Base-by-base conservation (phyloP, 495 filamentous ascomycete species). In the Stereocaulon alpinum region DNA sequence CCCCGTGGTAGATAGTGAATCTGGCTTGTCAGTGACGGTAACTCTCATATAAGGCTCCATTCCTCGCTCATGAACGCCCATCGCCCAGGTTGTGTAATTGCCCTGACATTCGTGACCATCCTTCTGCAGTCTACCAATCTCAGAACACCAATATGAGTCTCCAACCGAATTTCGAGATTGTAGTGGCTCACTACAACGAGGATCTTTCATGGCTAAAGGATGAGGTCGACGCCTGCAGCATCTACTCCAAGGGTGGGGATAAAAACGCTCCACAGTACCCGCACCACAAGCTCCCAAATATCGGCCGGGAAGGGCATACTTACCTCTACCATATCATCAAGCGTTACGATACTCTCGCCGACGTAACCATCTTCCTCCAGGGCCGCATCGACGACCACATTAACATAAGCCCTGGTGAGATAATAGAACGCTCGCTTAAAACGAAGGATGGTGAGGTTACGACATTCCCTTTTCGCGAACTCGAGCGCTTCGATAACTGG, bases 331-430 rank as follows among this genome's bases (percentile, higher is more conserved):
- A 80, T 55, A 73, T 79, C 27, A 72, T 76, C 48, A 70, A 74
- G 22, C 71, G 77, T 45, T 82, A 82, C 61, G 55, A 69, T 15
- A 56, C 64, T 15, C 77, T 82, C 22, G 71, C 72, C 0, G 68
- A 73, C 22, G 65, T 76, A n/a, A 68, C 56, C 0, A 58, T 78
- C 50, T 79, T 81, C 60, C 64, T 76, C 2, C 79, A 81, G 58
- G 70, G 77, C 76, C 78, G 80, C 62, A 82, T 82, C 63, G 76
- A 82, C 68, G 76, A 81, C 55, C 73, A 76, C 7, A 67, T 80
- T 53, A 76, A 77, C 59, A 32, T 63, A 18, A 41, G 27, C 51
- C n/a, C 55, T n/a, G 22, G 15, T 27, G 61, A 63, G 48, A 55
- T 63, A 22, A 55, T 58, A 22, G 37, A 49, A 12, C 20, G 9